These are phyloP conservation scores for Anthracocystis walkeri DNA, from an alignment of 1,284 basidiomycete species.

Conservation along the genomic window DNA sequence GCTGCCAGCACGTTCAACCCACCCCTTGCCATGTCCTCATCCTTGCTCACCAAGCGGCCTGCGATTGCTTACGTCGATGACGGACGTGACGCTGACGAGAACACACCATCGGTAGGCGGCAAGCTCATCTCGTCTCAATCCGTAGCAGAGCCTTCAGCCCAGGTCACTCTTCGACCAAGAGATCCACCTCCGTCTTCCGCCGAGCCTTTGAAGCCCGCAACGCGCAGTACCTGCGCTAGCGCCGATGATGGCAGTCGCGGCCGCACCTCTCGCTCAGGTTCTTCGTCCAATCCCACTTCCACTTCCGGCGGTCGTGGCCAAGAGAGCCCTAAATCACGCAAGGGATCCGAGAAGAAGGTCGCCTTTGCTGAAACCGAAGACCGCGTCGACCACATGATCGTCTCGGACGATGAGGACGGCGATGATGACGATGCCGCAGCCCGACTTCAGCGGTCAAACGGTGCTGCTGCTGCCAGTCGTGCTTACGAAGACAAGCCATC, in stretches of 20 bases:
- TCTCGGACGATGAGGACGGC: constrained; percentile 35
- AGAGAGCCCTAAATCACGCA: constrained; percentile 25
- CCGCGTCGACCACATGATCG: constrained; percentile 37
- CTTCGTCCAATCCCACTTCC: constrained; percentile 7
- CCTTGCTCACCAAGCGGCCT: constrained; percentile 37
- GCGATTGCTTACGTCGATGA: constrained; percentile 46
- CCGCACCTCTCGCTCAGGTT: constrained; percentile 6
- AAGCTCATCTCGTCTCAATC: constrained; percentile 43
- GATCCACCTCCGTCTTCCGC: constrained; percentile 46
- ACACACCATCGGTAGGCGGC: constrained; percentile 49
- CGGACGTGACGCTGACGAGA: constrained; percentile 41
- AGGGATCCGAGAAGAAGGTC: constrained; percentile 58
- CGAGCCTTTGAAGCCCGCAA: constrained; percentile 55
- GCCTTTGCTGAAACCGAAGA: constrained; percentile 62
- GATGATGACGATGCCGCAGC: constrained; percentile 30
- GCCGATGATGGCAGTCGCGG: constrained; percentile 12
- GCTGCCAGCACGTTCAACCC: constrained; percentile 26
- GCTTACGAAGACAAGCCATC: neutral
- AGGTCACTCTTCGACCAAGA: constrained; percentile 52
- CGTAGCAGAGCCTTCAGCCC: constrained; percentile 50
- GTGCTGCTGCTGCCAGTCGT: neutral
- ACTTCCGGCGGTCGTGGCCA: neutral
- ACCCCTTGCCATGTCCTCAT: constrained; percentile 38
- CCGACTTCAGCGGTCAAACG: constrained; percentile 1
- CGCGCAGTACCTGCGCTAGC: constrained; percentile 14